A percentile compares a stretch with the other conserved stretches of the same genome.
Evolutionary conservation across 768 basidiomycete genomes (phyloP).

Genomic region (Kwoniella bestiolae): DNA sequence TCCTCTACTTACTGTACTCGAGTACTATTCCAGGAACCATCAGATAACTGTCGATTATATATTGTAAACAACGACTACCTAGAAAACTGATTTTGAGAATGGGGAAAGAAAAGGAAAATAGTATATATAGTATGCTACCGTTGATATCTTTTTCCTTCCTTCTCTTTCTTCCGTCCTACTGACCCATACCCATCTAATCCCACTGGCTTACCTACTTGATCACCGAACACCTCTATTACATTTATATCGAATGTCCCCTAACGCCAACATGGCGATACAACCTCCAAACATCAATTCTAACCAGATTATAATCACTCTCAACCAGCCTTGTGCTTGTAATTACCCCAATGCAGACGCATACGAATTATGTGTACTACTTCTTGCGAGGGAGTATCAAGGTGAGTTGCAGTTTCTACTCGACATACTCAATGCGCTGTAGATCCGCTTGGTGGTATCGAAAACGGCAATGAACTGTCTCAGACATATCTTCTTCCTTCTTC

Average conservation of each 20-base stretch:
- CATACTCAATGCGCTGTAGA: background rate
- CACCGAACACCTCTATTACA: too few relatives aligned
- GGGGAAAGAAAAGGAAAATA: background rate
- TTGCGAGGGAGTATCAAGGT: conserved; percentile 1
- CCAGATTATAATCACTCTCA: background rate
- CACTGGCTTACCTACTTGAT: background rate
- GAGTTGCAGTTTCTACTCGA: background rate
- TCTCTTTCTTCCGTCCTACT: background rate
- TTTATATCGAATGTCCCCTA: too few relatives aligned
- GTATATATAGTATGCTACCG: background rate
- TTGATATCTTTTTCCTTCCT: background rate
- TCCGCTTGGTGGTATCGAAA: background rate
- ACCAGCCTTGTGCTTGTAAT: conserved; percentile 2
- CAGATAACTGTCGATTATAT: too few relatives aligned
- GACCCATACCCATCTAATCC: background rate
- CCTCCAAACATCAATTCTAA: background rate
- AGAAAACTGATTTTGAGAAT: background rate
- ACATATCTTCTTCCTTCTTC: too few relatives aligned
- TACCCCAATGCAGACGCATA: background rate
- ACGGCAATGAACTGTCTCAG: too few relatives aligned
- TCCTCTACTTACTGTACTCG: too few relatives aligned
- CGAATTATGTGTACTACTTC: background rate
- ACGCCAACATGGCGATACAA: background rate
- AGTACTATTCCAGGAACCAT: too few relatives aligned
- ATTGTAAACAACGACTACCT: too few relatives aligned